Conservation (phyloP, 768 basidiomycete genomes). For the Suillus luteus region DNA sequence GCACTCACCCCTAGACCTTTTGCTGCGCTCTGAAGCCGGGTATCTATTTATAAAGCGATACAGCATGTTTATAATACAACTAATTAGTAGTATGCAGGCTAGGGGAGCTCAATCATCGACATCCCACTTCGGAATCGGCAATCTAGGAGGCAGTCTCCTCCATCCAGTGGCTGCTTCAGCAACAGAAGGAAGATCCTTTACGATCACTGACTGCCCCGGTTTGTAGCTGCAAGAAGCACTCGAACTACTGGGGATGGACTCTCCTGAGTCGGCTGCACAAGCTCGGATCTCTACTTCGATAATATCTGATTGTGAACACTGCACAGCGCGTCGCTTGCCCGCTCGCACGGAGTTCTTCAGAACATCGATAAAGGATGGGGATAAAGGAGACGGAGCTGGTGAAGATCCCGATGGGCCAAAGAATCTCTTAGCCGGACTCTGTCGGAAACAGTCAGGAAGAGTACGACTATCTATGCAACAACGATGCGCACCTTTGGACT, state of each 20-base stretch:
- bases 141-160: conserved; percentile 32
- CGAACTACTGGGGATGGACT: background rate
- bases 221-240: background rate
- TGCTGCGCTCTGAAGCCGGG: background rate
- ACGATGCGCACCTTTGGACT: conserved; percentile 2
- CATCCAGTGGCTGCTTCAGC: conserved; percentile 15
- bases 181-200: background rate
- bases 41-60: background rate
- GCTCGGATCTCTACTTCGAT: background rate
- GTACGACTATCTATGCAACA: background rate
- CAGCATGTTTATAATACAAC: background rate
- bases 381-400: background rate
- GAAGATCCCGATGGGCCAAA: background rate
- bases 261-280: background rate
- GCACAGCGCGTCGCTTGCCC: background rate
- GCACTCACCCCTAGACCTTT: too few species aligned
- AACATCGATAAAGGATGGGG: background rate
- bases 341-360: background rate
- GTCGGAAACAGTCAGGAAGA: background rate
- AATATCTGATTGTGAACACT: background rate
- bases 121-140: conserved; percentile 35
- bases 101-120: background rate
- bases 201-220: background rate
- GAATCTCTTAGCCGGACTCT: background rate
- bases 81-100: background rate